Evolutionary conservation across 176 grass and related monocot genomes (phyloP).

Genomic region (Triticum monococcum): DNA sequence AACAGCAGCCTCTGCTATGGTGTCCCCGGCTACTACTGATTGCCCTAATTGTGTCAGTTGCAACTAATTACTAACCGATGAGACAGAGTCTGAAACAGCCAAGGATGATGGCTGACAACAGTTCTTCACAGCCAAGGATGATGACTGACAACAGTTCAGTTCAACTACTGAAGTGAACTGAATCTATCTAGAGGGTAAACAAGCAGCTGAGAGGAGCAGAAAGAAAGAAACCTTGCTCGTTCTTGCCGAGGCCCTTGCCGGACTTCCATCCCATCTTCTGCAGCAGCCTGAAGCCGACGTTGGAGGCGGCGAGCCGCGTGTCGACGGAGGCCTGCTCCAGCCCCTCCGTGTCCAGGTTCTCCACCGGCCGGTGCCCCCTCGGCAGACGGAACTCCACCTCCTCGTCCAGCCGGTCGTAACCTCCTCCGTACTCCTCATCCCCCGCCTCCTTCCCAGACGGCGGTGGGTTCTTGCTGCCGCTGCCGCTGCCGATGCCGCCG

Average conservation of each 20-base stretch:
- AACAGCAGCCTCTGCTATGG: neutral
- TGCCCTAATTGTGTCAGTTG: neutral
- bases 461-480: neutral
- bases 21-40: no score
- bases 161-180: neutral
- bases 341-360: conserved; percentile 88
- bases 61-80: neutral
- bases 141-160: no score
- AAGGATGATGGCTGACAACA: neutral
- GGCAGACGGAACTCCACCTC: conserved; percentile 78
- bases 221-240: conserved; percentile 62
- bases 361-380: conserved; percentile 66
- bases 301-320: conserved; percentile 68
- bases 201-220: no score
- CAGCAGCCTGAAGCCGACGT: conserved; percentile 82
- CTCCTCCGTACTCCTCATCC: neutral
- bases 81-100: neutral
- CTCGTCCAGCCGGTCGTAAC: conserved; percentile 9
- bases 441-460: neutral
- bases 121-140: neutral
- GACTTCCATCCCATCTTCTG: conserved; percentile 98
- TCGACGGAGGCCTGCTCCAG: conserved; percentile 93
- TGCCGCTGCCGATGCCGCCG: neutral
- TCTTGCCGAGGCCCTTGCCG: conserved; percentile 95
- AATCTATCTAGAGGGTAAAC: no score